Percentiles rank a stretch among this genome's conserved stretches.
These are phyloP conservation scores for Neurospora sp. DNA, from an alignment of 495 filamentous ascomycete genomes.

Conservation along the genomic window DNA sequence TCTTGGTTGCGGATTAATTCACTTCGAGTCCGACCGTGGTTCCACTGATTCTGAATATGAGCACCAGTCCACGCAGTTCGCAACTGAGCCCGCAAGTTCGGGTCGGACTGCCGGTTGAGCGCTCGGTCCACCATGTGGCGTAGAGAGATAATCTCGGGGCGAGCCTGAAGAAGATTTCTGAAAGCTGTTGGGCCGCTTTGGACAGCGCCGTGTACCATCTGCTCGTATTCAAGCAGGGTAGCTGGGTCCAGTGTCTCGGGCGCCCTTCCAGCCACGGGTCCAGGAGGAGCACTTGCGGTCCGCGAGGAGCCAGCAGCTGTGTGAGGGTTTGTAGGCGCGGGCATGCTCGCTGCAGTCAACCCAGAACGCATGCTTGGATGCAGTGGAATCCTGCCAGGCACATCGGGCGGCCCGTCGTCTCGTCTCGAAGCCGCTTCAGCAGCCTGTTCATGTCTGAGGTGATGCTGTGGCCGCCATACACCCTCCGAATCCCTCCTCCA, in stretches of 20 bases:
- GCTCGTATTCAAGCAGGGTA: slow-evolving; percentile 18
- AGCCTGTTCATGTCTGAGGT: slow-evolving; percentile 58
- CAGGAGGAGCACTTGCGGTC: slow-evolving; percentile 3
- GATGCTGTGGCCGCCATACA: slow-evolving; percentile 63
- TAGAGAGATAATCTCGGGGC: slow-evolving; percentile 34
- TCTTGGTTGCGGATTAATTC: slow-evolving; percentile 17
- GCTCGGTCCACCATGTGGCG: slow-evolving; percentile 29
- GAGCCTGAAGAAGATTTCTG: slow-evolving; percentile 29
- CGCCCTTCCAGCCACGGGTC: neutral
- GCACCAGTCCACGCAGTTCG: slow-evolving; percentile 31
- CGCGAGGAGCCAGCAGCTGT: neutral
- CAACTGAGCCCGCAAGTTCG: slow-evolving; percentile 29
- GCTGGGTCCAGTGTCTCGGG: neutral
- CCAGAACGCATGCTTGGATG: slow-evolving; percentile 12
- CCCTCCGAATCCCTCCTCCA: slow-evolving; percentile 81
- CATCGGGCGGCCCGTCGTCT: neutral
- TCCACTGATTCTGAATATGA: slow-evolving; percentile 33
- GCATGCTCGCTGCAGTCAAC: neutral
- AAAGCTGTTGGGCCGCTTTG: slow-evolving; percentile 33
- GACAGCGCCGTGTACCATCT: slow-evolving; percentile 34
- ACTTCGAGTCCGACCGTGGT: slow-evolving; percentile 22
- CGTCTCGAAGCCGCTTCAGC: slow-evolving; percentile 28
- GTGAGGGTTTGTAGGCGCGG: neutral
- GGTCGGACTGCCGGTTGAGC: slow-evolving; percentile 33
- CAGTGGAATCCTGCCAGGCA: slow-evolving; percentile 1